Base-by-base conservation (phyloP, 1,139 yeast genomes). In the Yamadazyma songkhlaensis region DNA sequence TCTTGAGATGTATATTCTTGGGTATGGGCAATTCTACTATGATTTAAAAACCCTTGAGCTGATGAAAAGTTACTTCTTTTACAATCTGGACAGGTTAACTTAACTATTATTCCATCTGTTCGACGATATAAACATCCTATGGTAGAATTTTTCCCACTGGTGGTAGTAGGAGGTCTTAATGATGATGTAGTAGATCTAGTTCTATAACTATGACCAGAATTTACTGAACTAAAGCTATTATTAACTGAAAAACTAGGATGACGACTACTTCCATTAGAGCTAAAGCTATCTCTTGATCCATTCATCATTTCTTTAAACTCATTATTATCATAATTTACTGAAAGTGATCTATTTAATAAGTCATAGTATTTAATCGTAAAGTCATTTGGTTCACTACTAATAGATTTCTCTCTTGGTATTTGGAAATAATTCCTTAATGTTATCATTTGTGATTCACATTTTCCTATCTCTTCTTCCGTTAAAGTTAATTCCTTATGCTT, bases 11-110 rank as follows among this genome's bases (percentile, higher is more conserved):
- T 74, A 47, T 77, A 84, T 43, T 83, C 88, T 41, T 74, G 76
- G n/a, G 78, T 65, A 54, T 85, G 95, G 3, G 90, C 85, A 21
- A 83, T 74, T 44, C 94, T 64, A 44, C 84, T 76, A 54, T 85
- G 95, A 54, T 84, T 85, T 29, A 84, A 69, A 45, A 85, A 84
- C 17, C 94, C 94, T 54, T 85, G 94, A 0, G 89, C 87, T 10
- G 86, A 78, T 6, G 86, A 79, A 53, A 85, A 85, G 45, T 84
- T 84, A 36, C 79, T 73, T 39, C 92, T 62, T 11, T 68, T 73
- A 57, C 95, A 85, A 38, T 72, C 76, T 0, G 82, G 79, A 54
- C 95, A 85, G 6, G 79, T 79, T 20, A 85, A 66, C 37, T 80
- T 68, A 6, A 84, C 89, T 21, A 83, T 62, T 0, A 83, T 69